phyloP scores from a whole-genome alignment of 208 protist species.

The Porcisia hertigi region DNA sequence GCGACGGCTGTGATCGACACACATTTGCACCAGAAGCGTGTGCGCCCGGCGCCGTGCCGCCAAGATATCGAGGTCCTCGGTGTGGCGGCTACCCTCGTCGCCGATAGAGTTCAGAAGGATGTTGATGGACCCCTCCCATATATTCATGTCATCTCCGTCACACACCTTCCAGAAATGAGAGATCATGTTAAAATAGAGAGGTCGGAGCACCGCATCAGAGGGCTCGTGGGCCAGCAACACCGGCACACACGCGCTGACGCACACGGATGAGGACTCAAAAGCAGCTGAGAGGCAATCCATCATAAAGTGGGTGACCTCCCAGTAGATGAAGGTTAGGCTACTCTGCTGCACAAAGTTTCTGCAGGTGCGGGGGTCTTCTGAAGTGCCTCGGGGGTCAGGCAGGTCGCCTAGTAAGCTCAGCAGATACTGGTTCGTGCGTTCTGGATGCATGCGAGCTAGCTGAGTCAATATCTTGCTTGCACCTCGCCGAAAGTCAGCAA shows the following conservation, averaged over 20 bases:
- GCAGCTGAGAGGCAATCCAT: constrained; percentile 60
- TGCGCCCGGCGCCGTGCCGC: constrained; percentile 52
- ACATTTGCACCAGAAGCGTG: constrained; percentile 57
- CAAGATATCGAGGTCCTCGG: constrained; percentile 34
- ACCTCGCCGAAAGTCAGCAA: constrained; percentile 62
- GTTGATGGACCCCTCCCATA: constrained; percentile 64
- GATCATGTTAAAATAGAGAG: constrained; percentile 84
- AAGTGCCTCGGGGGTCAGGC: constrained; percentile 47
- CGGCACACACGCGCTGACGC: constrained; percentile 48
- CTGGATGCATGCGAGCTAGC: constrained; percentile 47
- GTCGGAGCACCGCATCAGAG: constrained; percentile 75
- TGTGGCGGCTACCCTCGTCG: constrained; percentile 12
- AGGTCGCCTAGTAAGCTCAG: constrained; percentile 42
- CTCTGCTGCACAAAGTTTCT: constrained; percentile 74
- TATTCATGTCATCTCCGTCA: constrained; percentile 44
- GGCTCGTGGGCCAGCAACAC: constrained; percentile 44
- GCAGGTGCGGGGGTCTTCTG: constrained; percentile 56
- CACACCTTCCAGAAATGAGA: constrained; percentile 69
- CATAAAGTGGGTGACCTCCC: constrained; percentile 79
- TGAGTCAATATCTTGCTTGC: constrained; percentile 41
- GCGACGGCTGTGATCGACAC: constrained; percentile 29
- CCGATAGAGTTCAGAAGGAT: constrained; percentile 63
- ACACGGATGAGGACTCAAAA: constrained; percentile 50
- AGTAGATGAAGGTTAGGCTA: constrained; percentile 62
- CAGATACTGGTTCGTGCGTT: constrained; percentile 57